Percentiles rank a stretch among this genome's conserved stretches.
phyloP scores from a whole-genome alignment of 495 filamentous ascomycete genomes.

The Xylaria acuta region DNA sequence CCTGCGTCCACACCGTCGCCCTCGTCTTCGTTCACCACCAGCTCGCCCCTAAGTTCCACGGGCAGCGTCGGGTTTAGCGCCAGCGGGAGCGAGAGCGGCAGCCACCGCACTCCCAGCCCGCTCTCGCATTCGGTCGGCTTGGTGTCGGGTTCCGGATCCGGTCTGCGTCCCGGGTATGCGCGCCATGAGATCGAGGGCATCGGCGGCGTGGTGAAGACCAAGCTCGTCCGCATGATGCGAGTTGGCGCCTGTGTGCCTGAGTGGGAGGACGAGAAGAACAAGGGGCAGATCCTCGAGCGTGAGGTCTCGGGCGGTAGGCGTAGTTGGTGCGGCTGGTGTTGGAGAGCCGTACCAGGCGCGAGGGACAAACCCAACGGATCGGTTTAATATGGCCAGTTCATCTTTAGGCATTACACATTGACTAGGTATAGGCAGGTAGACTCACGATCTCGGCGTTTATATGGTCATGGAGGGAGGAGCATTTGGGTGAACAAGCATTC shows the following conservation, averaged over 20 bases:
- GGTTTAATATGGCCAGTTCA: conserved; percentile 11
- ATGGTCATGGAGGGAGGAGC: conserved; percentile 9
- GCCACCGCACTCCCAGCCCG: conserved; percentile 48
- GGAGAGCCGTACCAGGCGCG: conserved; percentile 59
- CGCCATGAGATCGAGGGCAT: conserved; percentile 87
- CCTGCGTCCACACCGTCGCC: conserved; percentile 36
- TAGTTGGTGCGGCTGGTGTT: conserved; percentile 75
- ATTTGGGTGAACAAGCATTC: conserved; percentile 16
- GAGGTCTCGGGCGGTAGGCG: conserved; percentile 60
- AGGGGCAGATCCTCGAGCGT: conserved; percentile 57
- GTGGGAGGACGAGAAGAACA: conserved; percentile 77
- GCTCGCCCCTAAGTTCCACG: conserved; percentile 29
- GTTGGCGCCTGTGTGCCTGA: conserved; percentile 84
- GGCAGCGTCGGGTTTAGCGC: conserved; percentile 25
- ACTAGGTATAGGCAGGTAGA: not conserved
- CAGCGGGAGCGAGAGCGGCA: conserved; percentile 27
- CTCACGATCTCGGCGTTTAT: conserved; percentile 10
- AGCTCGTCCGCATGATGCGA: conserved; percentile 73
- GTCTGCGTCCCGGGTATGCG: conserved; percentile 69
- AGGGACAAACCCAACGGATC: conserved; percentile 34
- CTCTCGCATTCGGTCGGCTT: conserved; percentile 18
- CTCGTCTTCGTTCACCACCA: conserved; percentile 36
- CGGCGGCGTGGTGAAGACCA: conserved; percentile 83
- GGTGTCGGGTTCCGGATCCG: not conserved
- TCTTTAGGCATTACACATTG: not conserved